Base-by-base conservation (phyloP, 2,329 filamentous ascomycete genomes). In the Nemania sp. region DNA sequence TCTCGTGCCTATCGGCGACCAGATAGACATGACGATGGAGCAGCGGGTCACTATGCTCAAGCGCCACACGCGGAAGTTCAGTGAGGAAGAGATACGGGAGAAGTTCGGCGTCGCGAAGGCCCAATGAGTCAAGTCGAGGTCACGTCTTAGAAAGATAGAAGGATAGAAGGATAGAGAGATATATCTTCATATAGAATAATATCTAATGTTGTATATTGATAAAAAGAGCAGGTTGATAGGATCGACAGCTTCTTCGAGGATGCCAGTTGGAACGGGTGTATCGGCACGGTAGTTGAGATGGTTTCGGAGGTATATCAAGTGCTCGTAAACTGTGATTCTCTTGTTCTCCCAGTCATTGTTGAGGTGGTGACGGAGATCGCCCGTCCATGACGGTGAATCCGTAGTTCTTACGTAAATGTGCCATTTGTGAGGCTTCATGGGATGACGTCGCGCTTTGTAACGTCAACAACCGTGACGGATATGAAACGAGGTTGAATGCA, bases 1-100 rank as follows among this genome's bases (percentile, higher is more conserved):
- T 63, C 72, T 94, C 49, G 88, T 94, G 13, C 90, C 90, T 0
- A 88, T 94, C 40, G 89, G 89, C 0, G 80, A 85, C 1, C 90
- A 93, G 77, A 85, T 89, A 42, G 75, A 77, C 5, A 83, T 92
- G 83, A 86, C 79, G 0, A 77, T 88, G 65, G 82, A 87, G 32
- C 84, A 91, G 73, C 79, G 85, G 34, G 85, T 83, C 5, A 81
- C 79, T 11, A 82, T 91, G 81, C 75, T 92, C 63, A 81, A 80
- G 65, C 80, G 78, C 17, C 87, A 89, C 76, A 91, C 89, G n/a
- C 78, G 81, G 43, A 78, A 76, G 52, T 91, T 93, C 66, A 82
- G 78, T 0, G 85, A 89, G 70, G 83, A 84, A 61, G 88, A 90
- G 60, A 87, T 91, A 60, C 73, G 68, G 35, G 74, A 75, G 49